These are phyloP conservation scores for Arabidopsis thaliana DNA, from an alignment of 345 rosid species.

Conservation along the genomic window TAIR10.1 NC_003071.7:9173001-9173500, in stretches of 20 bases:
- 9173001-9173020: constrained; percentile 85
- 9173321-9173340: neutral
- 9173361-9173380: too few relatives aligned
- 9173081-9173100: constrained; percentile 60
- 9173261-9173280: constrained; percentile 39
- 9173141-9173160: constrained; percentile 70
- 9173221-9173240: constrained; percentile 40
- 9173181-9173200: constrained; percentile 42
- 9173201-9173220: constrained; percentile 72
- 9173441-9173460: constrained; percentile 23
- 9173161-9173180: constrained; percentile 60
- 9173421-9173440: neutral
- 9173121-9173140: constrained; percentile 61
- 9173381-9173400: constrained; percentile 14
- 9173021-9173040: constrained; percentile 81
- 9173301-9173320: constrained; percentile 10
- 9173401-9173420: constrained; percentile 47
- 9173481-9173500: neutral
- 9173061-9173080: constrained; percentile 65
- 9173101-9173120: constrained; percentile 68
- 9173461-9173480: neutral
- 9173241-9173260: constrained; percentile 49
- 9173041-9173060: constrained; percentile 79
- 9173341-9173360: too few relatives aligned
- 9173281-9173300: constrained; percentile 47